Conservation (phyloP, 2,329 filamentous ascomycete genomes). For the Colletotrichum sansevieriae region DNA sequence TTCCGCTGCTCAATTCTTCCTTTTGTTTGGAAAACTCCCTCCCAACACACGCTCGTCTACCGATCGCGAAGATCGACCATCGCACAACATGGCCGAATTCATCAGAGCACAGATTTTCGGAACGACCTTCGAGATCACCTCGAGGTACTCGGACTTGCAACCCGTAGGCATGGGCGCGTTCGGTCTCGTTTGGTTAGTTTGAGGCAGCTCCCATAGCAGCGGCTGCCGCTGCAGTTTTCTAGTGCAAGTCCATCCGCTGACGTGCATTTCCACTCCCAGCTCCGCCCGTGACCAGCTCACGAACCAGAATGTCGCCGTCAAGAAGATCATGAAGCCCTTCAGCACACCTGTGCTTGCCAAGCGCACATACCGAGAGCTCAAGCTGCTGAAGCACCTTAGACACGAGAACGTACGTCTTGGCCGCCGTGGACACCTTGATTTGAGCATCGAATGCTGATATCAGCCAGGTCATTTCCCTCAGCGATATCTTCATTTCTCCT, state of each 20-base stretch:
- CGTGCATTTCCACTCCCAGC: constrained; percentile 60
- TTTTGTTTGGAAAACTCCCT: constrained; percentile 16
- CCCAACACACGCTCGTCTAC: constrained; percentile 14
- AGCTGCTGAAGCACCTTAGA: constrained; percentile 94
- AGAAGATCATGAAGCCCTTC: constrained; percentile 99
- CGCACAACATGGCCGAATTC: constrained; percentile 92
- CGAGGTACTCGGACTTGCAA: constrained; percentile 96
- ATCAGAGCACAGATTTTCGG: constrained; percentile 99
- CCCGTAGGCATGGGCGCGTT: constrained; percentile 99
- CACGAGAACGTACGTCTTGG: constrained; percentile 87
- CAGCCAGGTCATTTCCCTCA: constrained; percentile 90
- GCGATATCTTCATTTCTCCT: constrained; percentile 99
- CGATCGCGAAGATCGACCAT: constrained; percentile 35
- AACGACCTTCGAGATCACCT: constrained; percentile 99
- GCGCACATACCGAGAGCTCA: constrained; percentile 96
- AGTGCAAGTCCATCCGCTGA: constrained; percentile 28
- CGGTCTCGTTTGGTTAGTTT: constrained; percentile 90
- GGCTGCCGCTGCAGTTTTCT: background rate
- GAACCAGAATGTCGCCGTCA: constrained; percentile 95
- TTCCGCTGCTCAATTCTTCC: constrained; percentile 4
- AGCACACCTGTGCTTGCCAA: constrained; percentile 99
- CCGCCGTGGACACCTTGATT: background rate
- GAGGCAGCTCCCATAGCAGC: constrained; percentile 33
- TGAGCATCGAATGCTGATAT: constrained; percentile 43
- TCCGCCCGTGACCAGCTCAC: constrained; percentile 98